Base-by-base conservation (phyloP, 2,329 filamentous ascomycete genomes). In the Fusarium chaquense region DNA sequence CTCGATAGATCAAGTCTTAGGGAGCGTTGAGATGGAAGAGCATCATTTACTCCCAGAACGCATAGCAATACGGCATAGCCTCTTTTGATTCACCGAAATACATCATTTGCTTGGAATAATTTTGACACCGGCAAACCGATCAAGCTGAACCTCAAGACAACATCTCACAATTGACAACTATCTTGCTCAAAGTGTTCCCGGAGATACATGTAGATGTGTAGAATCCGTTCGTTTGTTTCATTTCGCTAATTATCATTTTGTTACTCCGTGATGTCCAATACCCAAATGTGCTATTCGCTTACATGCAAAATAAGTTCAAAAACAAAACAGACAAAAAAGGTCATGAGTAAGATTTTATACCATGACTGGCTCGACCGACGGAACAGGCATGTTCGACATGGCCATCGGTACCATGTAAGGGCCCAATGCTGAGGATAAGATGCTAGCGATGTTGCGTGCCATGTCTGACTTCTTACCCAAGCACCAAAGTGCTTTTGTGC, bases 391-490 rank as follows among this genome's bases (percentile, higher is more conserved):
- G 12, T 62, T 49, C 30, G 71, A 54, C 18, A 74, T 65, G 4
- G 51, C 50, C 16, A 70, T 61, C n/a, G 63, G 62, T 53, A 73
- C 70, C 67, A 75, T 64, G 35, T 72, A 75, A n/a, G 73, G 73
- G 4, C 66, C 65, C 53, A 75, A 52, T 50, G 73, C 73, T 35
- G 67, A 66, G 30, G 73, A 74, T 18, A 75, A 57, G 43, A 75
- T 75, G 40, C 61, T 70, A 6, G 72, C 73, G 57, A 75, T 75
- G 49, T 72, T 75, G 30, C 73, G 72, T 28, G 76, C 74, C 76
- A 78, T 87, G 66, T 87, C 86, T 5, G 85, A 87, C 71, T 87
- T 88, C 60, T 83, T 83, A 3, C 86, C 86, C 20, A 88, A 76
- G 55, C 84, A 84, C 80, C 84, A 86, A 28, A 89, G 77, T 4